Conservation (phyloP, 176 grass and related monocot genomes). For the Sorghum bicolor region DNA sequence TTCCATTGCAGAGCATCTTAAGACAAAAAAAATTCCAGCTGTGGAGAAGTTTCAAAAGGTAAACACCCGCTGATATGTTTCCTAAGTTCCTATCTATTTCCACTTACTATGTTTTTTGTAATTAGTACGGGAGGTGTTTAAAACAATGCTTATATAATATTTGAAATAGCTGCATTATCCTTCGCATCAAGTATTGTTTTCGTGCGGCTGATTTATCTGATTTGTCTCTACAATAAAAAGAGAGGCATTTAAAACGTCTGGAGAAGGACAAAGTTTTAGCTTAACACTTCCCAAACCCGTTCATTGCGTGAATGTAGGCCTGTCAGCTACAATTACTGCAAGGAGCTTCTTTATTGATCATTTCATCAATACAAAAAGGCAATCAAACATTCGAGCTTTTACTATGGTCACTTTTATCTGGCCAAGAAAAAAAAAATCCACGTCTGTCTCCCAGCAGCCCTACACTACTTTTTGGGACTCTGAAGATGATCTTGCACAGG, state of each 20-base stretch:
- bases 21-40: slow-evolving; percentile 54
- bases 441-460: slow-evolving; percentile 31
- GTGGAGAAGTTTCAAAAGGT: slow-evolving; percentile 80
- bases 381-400: not conserved
- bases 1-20: slow-evolving; percentile 54
- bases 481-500: too few species aligned
- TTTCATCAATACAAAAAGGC: not conserved
- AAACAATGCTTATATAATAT: slow-evolving; percentile 3
- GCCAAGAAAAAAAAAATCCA: slow-evolving; percentile 21
- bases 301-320: slow-evolving; percentile 47
- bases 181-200: slow-evolving; percentile 25
- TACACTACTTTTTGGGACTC: slow-evolving; percentile 19
- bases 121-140: not conserved
- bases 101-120: not conserved
- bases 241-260: slow-evolving; percentile 58
- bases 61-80: not conserved
- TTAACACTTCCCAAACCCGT: slow-evolving; percentile 40
- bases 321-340: slow-evolving; percentile 74
- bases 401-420: slow-evolving; percentile 6
- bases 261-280: slow-evolving; percentile 57
- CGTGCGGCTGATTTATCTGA: not conserved
- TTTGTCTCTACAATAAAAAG: slow-evolving; percentile 61
- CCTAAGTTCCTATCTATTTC: slow-evolving; percentile 4
- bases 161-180: slow-evolving; percentile 9
- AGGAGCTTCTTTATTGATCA: slow-evolving; percentile 30